Percentiles rank a stretch among this genome's conserved stretches.
Conservation (phyloP, 2,329 filamentous ascomycete species). For the Geosmithia morbida region DNA sequence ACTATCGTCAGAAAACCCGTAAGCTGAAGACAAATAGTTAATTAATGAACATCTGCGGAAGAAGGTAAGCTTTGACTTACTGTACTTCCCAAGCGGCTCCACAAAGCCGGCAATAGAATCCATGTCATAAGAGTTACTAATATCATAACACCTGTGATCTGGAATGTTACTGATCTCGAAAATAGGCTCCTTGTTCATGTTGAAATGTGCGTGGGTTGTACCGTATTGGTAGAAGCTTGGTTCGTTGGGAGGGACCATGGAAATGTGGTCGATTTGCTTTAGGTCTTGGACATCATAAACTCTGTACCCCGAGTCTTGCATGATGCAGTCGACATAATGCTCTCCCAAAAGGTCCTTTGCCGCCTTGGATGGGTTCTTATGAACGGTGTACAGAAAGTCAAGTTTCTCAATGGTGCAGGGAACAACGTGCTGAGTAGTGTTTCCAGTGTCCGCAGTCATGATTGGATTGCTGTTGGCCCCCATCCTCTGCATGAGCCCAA, state of each 20-base stretch:
- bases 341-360: conserved; percentile 8
- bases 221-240: conserved; percentile 4
- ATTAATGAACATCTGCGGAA: not conserved
- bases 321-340: conserved; percentile 3
- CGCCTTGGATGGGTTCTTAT: conserved; percentile 6
- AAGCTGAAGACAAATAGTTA: not conserved
- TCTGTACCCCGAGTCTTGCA: conserved; percentile 4
- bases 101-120: conserved; percentile 6
- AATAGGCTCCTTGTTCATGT: conserved; percentile 1
- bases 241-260: conserved; percentile 4
- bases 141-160: conserved; percentile 8
- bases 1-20: not conserved
- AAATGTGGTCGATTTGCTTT: conserved; percentile 6
- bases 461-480: conserved; percentile 9
- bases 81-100: not conserved
- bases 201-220: conserved; percentile 2
- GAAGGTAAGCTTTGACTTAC: no score
- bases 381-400: conserved; percentile 8
- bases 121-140: conserved; percentile 9
- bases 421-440: conserved; percentile 2
- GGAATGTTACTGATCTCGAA: conserved; percentile 6
- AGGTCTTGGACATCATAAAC: conserved; percentile 6
- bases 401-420: conserved; percentile 7
- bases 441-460: conserved; percentile 9
- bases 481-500: conserved; percentile 9